Base-by-base conservation (phyloP, 176 grass and related monocot species). In the Avena eriantha region DNA sequence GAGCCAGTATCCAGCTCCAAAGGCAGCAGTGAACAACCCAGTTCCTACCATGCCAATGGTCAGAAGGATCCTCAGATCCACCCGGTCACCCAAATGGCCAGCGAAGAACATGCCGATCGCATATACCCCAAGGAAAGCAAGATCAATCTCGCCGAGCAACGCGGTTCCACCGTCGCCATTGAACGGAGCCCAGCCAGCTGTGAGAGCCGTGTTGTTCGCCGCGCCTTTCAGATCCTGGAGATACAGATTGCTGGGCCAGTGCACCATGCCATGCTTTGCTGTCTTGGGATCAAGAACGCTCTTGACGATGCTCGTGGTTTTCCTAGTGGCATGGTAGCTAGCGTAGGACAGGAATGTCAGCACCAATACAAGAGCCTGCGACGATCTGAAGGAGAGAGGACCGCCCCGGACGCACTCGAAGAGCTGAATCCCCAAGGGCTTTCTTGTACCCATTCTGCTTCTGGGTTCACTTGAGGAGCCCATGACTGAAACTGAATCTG, bases 91-190 rank as follows among this genome's bases (percentile, higher is more conserved):
- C 83, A 96, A 50, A 96, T 96, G 94, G 60, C 94, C 94, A 12
- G 91, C 94, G 53, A 96, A 96, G 85, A 93, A 96, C 94, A 96
- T 96, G 54, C 94, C 94, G 21, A 93, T 83, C 47, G 94, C 89
- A 89, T 96, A 95, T n/a, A 93, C 80, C 19, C 89, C 82, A 9
- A 93, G 86, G 81, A 96, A 96, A 8, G 94, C 94, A 18, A 96
- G n/a, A 5, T 96, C 94, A 23, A 96, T 96, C 73, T 93, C 71
- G 12, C 94, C 94, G 10, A 96, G 92, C 89, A 96, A 80, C 41
- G 79, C 82, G 1, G 91, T 93, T 36, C 94, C 94, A 26, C 90
- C 87, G 1, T 73, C 73, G n/a, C 79, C 80, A 23, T 93, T 84
- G 70, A 96, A 96, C 0, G 94, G 94, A 61, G 89, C 94, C 94